Percentiles rank a stretch among this genome's conserved stretches.
Evolutionary conservation across 2,329 filamentous ascomycete species (phyloP).

Genomic region (Fusarium neocosmosporiellum): DNA sequence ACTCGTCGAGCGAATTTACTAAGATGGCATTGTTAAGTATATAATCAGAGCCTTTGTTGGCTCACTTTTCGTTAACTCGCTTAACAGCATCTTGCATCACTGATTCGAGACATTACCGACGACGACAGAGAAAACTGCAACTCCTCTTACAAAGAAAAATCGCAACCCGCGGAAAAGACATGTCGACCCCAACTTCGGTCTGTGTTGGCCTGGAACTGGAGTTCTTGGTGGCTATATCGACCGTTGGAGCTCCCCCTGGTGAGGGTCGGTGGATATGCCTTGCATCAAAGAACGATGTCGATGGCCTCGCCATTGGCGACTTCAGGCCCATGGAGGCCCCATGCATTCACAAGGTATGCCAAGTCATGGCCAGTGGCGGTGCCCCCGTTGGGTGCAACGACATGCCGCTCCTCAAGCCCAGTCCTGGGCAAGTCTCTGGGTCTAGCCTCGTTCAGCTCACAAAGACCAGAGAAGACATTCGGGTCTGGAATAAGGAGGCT

Average conservation of each 20-base stretch:
- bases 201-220: constrained; percentile 44
- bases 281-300: constrained; percentile 7
- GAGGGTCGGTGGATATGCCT: constrained; percentile 28
- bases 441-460: constrained; percentile 23
- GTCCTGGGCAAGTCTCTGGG: constrained; percentile 7
- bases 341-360: constrained; percentile 37
- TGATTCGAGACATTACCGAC: constrained; percentile 10
- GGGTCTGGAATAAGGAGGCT: constrained; percentile 34
- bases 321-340: constrained; percentile 11
- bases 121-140: constrained; percentile 5
- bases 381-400: constrained; percentile 33
- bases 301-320: constrained; percentile 25
- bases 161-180: background rate
- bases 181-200: constrained; percentile 21
- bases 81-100: constrained; percentile 11
- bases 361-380: constrained; percentile 31
- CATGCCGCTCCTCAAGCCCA: constrained; percentile 8
- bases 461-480: constrained; percentile 20
- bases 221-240: constrained; percentile 40
- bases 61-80: constrained; percentile 15
- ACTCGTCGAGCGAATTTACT: constrained; percentile 6
- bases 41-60: constrained; percentile 23
- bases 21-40: constrained; percentile 30
- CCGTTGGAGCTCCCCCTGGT: background rate
- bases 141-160: background rate